phyloP scores from a whole-genome alignment of 805 yeast species.

The Ogataea wickerhamii region DNA sequence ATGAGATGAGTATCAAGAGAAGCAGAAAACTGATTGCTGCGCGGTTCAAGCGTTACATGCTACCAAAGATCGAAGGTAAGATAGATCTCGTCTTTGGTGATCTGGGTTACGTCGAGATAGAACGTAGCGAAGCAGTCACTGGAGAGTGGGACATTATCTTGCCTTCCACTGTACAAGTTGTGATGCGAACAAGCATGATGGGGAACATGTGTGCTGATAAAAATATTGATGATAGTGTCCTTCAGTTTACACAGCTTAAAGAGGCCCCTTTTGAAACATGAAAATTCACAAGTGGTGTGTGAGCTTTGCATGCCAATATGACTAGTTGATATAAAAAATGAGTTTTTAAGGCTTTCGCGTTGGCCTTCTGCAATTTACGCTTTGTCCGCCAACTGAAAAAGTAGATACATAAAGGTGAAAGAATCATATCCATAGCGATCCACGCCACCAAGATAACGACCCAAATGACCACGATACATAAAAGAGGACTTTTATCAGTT shows the following conservation, averaged over 20 bases:
- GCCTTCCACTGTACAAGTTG: constrained; percentile 9
- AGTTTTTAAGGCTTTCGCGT: too few relatives aligned
- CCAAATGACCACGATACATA: constrained; percentile 55
- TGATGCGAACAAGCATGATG: constrained; percentile 10
- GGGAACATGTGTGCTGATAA: constrained; percentile 2
- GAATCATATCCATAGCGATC: constrained; percentile 47
- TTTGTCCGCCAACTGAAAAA: constrained; percentile 38
- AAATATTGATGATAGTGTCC: too few relatives aligned
- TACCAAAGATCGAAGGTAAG: constrained; percentile 8
- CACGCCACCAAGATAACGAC: constrained; percentile 59
- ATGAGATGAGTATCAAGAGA: not conserved
- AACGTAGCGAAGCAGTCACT: constrained; percentile 1
- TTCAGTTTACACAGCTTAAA: too few relatives aligned
- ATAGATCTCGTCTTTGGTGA: constrained; percentile 17
- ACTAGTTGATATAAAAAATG: too few relatives aligned
- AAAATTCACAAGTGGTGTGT: too few relatives aligned
- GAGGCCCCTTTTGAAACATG: too few relatives aligned
- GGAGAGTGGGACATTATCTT: constrained; percentile 9
- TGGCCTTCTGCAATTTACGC: constrained; percentile 17
- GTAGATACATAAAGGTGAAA: constrained; percentile 44
- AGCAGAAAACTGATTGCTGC: not conserved
- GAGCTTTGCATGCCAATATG: too few relatives aligned
- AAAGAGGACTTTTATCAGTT: constrained; percentile 55
- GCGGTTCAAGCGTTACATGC: constrained; percentile 2
- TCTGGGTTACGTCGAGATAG: constrained; percentile 15